phyloP scores from a whole-genome alignment of 148 eudicot species.

The Vaccinium vitisidaea region DNA sequence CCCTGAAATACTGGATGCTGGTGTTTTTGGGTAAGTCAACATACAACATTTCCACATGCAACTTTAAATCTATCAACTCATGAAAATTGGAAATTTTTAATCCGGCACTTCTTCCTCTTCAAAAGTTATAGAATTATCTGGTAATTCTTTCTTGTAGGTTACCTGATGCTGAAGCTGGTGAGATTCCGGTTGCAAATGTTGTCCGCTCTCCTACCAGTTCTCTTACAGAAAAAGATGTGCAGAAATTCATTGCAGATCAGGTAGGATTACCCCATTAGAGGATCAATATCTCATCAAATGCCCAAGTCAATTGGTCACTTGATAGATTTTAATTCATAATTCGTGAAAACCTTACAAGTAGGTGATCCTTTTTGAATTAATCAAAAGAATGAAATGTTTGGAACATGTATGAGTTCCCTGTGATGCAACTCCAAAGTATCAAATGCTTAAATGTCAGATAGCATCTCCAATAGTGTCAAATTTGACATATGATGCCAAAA shows the following conservation, averaged over 20 bases:
- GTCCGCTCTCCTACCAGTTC: constrained; percentile 62
- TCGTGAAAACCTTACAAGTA: not conserved
- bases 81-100: not conserved
- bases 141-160: constrained; percentile 29
- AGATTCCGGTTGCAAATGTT: constrained; percentile 75
- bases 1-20: constrained; percentile 72
- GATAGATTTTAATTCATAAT: not conserved
- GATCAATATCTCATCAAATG: not conserved
- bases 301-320: not conserved
- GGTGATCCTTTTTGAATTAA: too few relatives aligned
- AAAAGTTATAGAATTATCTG: not conserved
- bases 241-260: constrained; percentile 69
- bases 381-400: too few relatives aligned
- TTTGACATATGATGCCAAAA: too few relatives aligned
- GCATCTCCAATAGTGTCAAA: too few relatives aligned
- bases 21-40: constrained; percentile 71
- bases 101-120: too few relatives aligned
- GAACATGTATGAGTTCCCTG: too few relatives aligned
- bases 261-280: constrained; percentile 23
- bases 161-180: constrained; percentile 81
- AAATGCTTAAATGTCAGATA: too few relatives aligned
- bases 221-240: constrained; percentile 51
- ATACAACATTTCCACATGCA: not conserved
- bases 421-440: too few relatives aligned
- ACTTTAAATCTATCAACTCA: not conserved